Evolutionary conservation across 495 filamentous ascomycete genomes (phyloP), one percentile per base, ranked within the genome.

Genomic region (Lasiosphaeria miniovina): DNA sequence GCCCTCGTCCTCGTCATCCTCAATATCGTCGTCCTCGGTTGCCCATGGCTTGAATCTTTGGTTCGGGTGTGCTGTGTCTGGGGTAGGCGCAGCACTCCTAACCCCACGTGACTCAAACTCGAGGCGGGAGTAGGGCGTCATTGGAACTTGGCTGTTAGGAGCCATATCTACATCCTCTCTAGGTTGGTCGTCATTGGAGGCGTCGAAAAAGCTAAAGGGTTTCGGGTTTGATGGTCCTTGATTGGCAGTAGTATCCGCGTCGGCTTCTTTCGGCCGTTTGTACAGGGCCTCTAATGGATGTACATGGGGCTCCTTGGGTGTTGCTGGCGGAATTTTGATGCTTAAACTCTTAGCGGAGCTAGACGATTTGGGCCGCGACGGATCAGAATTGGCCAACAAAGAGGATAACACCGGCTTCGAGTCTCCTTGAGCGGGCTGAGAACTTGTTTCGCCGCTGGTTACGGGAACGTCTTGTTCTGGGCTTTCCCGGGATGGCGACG

Each of bases 211-310:
- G 66, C 69, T 78, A 60, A 82, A 80, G 10, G 66, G 61, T 54
- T 74, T 58, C 10, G 67, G 45, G 12, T 67, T 65, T 12, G 74
- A 49, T 6, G 55, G 65, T 6, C 67, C 40, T 9, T 63, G 60
- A 7, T 57, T 62, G 4, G 65, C 36, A 32, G 61, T 53, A 7
- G 61, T 61, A 4, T 72, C 68, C 6, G 61, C 62, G 3, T 72
- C 68, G 49, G 66, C 67, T 2, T 79, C 72, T 31, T 80, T 72
- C 2, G 86, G 79, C 10, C 84, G 84, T 67, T 96, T 96, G 79
- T 92, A 97, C 7, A 97, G 82, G 0, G 90, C 89, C 75, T 97
- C 93, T 10, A 96, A 77, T 0, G 92, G 93, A 63, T 96, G 91
- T 11, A 94, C 77, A 61, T 88, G 86, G 64, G 71, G 55, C 10